Evolutionary conservation across 768 basidiomycete genomes (phyloP).

Genomic region (Pleurotus salmoneostramineus): DNA sequence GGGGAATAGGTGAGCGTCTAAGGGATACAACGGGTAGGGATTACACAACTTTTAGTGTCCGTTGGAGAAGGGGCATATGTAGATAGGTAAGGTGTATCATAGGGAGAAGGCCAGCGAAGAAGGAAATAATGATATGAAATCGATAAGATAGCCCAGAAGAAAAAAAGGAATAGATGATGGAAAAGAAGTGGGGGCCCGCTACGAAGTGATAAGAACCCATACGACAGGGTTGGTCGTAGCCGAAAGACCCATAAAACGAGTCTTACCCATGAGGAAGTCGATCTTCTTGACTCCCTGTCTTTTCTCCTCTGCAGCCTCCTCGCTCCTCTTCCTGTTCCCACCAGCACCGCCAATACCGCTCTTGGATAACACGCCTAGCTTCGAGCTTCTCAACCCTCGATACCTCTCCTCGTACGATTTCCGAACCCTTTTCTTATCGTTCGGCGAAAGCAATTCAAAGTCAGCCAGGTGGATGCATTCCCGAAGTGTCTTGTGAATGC

Average conservation of each 20-base stretch:
- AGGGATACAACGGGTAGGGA: too few relatives aligned
- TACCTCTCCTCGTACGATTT: conserved; percentile 41
- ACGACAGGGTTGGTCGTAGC: conserved; percentile 18
- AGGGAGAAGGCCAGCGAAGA: too few relatives aligned
- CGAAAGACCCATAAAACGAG: conserved; percentile 33
- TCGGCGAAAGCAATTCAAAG: conserved; percentile 27
- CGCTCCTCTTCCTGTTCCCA: not conserved
- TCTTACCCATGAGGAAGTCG: conserved; percentile 45
- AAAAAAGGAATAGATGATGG: not conserved
- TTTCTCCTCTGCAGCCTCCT: conserved; percentile 27
- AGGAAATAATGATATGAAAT: not conserved
- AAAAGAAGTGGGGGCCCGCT: not conserved
- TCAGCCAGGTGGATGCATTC: conserved; percentile 33
- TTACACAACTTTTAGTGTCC: too few relatives aligned
- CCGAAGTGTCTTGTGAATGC: conserved; percentile 40
- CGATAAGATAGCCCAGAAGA: not conserved
- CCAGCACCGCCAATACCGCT: too few relatives aligned
- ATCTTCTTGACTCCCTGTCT: conserved; percentile 40
- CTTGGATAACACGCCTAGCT: not conserved
- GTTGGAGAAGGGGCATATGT: too few relatives aligned
- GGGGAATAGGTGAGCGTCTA: too few relatives aligned
- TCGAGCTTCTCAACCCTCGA: conserved; percentile 23
- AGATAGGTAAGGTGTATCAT: too few relatives aligned
- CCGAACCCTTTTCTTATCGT: conserved; percentile 30
- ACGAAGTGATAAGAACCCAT: conserved; percentile 1